Evolutionary conservation across 768 basidiomycete species (phyloP), one percentile per base, ranked within the genome.

Genomic region (Mycena galopus): DNA sequence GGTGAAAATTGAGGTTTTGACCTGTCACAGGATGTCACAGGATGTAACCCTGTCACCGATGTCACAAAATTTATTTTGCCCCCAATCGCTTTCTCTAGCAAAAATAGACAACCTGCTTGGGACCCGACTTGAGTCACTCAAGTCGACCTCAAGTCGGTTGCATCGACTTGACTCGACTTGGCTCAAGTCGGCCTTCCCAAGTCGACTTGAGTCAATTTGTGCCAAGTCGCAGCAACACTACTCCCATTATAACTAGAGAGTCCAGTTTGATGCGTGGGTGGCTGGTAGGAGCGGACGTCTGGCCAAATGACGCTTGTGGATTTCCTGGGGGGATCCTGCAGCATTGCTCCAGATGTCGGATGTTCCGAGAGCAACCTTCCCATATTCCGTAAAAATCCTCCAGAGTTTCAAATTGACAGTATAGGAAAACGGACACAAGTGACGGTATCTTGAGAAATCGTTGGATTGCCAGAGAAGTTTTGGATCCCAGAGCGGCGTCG

Each of bases 201-300:
- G 35, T 35, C 35, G 12, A 35, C 35, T 35, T 35, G 35, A 35
- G 35, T 35, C 12, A 12, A 12, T 35, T 35, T 35, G 12, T 12
- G 12, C 35, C 12, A 35, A 35, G n/a, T n/a, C n/a, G n/a, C n/a
- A n/a, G n/a, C n/a, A n/a, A n/a, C 9, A 55, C 17, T 55, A 32
- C 29, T 55, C 53, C 53, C 53, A 30, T 55, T 27, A 55, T 55
- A 55, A 14, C 53, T 55, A 55, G 53, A 55, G 53, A 55, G 53
- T 55, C 53, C 53, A 55, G 53, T 55, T 55, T 55, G 53, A 55
- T 55, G 53, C 53, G 53, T 55, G 53, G 53, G 53, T 55, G 53
- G 53, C 53, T 55, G 53, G 53, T 55, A 55, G 27, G 53, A 55
- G 53, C 53, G 25, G 53, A 19, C 53, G 29, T 55, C 53, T 55